Conservation (phyloP, 2,329 filamentous ascomycete genomes). For the Onygena corvina region DNA sequence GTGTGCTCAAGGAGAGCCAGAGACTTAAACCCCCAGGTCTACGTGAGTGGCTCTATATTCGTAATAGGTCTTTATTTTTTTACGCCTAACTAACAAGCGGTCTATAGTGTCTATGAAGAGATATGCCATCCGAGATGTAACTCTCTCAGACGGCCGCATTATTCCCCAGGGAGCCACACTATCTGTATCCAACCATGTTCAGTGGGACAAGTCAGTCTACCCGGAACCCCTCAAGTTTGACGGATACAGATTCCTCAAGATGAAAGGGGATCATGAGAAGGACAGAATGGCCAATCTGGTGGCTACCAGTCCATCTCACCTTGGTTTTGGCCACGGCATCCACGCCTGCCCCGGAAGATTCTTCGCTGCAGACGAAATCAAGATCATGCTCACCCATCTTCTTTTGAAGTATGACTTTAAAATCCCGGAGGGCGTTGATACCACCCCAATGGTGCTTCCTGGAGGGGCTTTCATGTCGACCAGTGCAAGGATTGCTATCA, state of each 20-base stretch:
- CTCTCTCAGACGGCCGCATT: slow-evolving; percentile 14
- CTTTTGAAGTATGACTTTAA: slow-evolving; percentile 22
- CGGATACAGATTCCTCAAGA: slow-evolving; percentile 15
- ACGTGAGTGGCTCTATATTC: slow-evolving; percentile 13
- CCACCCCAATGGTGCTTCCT: background rate
- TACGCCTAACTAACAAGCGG: background rate
- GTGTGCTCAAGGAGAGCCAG: slow-evolving; percentile 32
- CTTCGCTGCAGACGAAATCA: slow-evolving; percentile 21
- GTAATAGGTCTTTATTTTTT: too few species aligned
- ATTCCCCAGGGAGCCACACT: slow-evolving; percentile 15
- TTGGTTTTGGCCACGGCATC: slow-evolving; percentile 47
- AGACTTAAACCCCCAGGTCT: slow-evolving; percentile 22
- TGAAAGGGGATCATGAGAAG: slow-evolving; percentile 10
- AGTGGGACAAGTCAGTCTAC: slow-evolving; percentile 15
- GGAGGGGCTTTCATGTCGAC: background rate
- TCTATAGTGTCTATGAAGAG: slow-evolving; percentile 12
- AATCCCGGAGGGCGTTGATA: background rate
- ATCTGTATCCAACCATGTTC: slow-evolving; percentile 10
- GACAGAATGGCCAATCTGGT: slow-evolving; percentile 14
- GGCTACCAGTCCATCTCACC: slow-evolving; percentile 34
- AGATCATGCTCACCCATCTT: slow-evolving; percentile 22
- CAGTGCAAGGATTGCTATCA: background rate
- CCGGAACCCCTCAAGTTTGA: slow-evolving; percentile 15
- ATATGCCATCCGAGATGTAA: slow-evolving; percentile 10
- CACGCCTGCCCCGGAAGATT: slow-evolving; percentile 34